Base-by-base conservation (phyloP, 2,329 filamentous ascomycete genomes). In the Nemania sp. region DNA sequence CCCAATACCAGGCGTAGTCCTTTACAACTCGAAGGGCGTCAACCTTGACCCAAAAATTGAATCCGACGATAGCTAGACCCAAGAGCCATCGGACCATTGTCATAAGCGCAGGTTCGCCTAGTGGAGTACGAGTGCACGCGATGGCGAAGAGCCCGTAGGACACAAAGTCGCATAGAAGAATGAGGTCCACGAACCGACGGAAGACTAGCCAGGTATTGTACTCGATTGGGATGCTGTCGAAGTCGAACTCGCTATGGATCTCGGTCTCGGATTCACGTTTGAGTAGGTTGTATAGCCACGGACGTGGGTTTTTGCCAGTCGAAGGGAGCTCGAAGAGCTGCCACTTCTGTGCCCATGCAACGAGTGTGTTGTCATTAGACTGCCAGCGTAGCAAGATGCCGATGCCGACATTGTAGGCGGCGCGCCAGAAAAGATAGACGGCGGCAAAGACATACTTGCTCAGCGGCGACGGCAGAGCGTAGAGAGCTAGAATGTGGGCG, bases 1-100 rank as follows among this genome's bases (percentile, higher is more conserved):
- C 96, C 96, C 96, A 99, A 82, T 98, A 99, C 96, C 96, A 99
- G 29, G 96, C 96, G 82, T 94, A 99, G 81, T 99, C 96, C 81
- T 98, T 98, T 78, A 99, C 96, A 57, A 99, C 96, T 69, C 96
- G 89, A 80, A 99, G 96, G 22, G 96, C 96, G 81, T 99, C 96
- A 70, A 99, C 86, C 82, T 99, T 99, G 71, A 99, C 96, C 94
- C 96, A 98, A 24, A 98, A 86, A 80, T 98, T 99, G 87, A 99
- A 98, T 66, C 92, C 86, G 70, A 99, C 91, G 27, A 98, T 86
- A 47, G 87, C 81, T 72, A 95, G 87, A 59, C 96, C 96, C 54
- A 90, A 85, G 3, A 84, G 78, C 96, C 96, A 99, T 68, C 96
- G 91, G 64, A 90, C 85, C 60, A 88, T 74, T 54, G 91, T 91